Conservation (phyloP, 331 rosid species). For the Telfairia occidentalis region DNA sequence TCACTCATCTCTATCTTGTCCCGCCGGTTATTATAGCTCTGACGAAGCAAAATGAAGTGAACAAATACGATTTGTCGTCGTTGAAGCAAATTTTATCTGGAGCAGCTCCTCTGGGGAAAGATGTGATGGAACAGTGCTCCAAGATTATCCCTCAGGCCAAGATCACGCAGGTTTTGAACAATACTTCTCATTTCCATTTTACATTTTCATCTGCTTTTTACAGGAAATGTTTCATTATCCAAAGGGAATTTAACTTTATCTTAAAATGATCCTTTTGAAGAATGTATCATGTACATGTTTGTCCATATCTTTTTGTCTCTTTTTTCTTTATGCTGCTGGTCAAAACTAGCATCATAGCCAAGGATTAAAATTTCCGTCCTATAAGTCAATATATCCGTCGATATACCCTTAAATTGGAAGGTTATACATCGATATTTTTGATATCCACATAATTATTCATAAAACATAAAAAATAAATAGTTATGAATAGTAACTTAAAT, state of each 20-base stretch:
- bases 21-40: slow-evolving; percentile 33
- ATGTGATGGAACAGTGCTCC: slow-evolving; percentile 28
- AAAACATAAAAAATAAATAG: too few species aligned
- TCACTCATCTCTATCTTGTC: slow-evolving; percentile 24
- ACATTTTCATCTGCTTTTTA: background rate
- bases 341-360: background rate
- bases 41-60: slow-evolving; percentile 17
- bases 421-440: too few species aligned
- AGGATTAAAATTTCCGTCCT: too few species aligned
- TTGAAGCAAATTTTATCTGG: slow-evolving; percentile 23
- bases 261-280: background rate
- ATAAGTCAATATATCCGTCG: too few species aligned
- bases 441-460: too few species aligned
- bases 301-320: background rate
- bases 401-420: too few species aligned
- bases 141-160: slow-evolving; percentile 18
- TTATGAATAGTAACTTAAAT: too few species aligned
- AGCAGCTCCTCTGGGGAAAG: slow-evolving; percentile 36
- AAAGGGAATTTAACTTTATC: too few species aligned
- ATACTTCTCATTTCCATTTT: background rate
- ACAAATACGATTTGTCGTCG: slow-evolving; percentile 28
- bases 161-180: slow-evolving; percentile 21
- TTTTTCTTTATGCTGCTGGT: background rate
- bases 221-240: too few species aligned
- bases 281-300: background rate